These are phyloP conservation scores for Orobanche coerulescens DNA, from an alignment of 257 asterid species.

Conservation along the genomic window DNA sequence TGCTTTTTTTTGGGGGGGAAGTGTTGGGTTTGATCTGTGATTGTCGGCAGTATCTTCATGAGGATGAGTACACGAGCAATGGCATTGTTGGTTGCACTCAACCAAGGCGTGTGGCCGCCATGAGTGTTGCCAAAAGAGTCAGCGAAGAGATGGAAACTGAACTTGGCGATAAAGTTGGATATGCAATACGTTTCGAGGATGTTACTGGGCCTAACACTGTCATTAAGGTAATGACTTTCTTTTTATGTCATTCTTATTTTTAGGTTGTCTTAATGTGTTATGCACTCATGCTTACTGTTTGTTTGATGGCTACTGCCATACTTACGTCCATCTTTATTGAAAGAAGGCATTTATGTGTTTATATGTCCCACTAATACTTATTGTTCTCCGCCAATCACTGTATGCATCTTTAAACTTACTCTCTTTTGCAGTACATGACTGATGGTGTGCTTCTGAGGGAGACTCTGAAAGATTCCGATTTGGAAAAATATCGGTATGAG, in stretches of 20 bases:
- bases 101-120: constrained; percentile 99
- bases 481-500: constrained; percentile 81
- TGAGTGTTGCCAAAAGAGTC: constrained; percentile 98
- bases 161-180: constrained; percentile 86
- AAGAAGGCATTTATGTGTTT: background rate
- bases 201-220: constrained; percentile 89
- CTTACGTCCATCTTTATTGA: background rate
- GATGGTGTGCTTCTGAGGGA: constrained; percentile 97
- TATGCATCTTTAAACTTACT: background rate
- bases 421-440: constrained; percentile 77
- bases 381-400: too few species aligned
- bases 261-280: background rate
- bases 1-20: background rate
- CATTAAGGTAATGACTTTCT: constrained; percentile 52
- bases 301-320: background rate
- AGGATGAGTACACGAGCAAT: constrained; percentile 68
- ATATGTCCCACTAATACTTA: too few species aligned
- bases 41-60: constrained; percentile 77
- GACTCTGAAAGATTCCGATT: constrained; percentile 89
- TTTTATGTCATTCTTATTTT: background rate
- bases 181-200: constrained; percentile 96
- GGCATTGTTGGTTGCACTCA: constrained; percentile 93
- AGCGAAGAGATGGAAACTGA: constrained; percentile 98
- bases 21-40: constrained; percentile 10
- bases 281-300: background rate